phyloP scores from a whole-genome alignment of 2,329 filamentous ascomycete genomes.

The Talaromyces sp. region DNA sequence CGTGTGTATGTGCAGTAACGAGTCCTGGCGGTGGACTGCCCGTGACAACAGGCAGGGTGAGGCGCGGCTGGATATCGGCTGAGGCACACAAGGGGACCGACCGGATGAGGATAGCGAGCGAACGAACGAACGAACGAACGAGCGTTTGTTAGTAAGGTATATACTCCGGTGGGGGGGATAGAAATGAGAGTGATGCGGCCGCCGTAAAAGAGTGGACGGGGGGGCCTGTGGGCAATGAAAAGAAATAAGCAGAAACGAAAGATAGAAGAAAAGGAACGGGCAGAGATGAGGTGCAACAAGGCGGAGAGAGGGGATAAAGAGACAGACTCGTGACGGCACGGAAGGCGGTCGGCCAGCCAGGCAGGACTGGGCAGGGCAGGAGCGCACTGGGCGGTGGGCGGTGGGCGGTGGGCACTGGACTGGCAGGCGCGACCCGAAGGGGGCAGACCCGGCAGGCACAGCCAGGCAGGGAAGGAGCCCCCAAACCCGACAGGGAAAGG shows the following conservation, averaged over 20 bases:
- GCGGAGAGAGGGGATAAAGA: slow-evolving; percentile 16
- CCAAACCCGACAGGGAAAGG: background rate
- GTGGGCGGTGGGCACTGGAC: too few relatives aligned
- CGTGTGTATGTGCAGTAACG: background rate
- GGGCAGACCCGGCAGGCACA: background rate
- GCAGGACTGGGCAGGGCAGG: background rate
- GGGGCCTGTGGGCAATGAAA: slow-evolving; percentile 25
- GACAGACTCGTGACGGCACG: slow-evolving; percentile 5
- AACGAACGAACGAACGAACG: background rate
- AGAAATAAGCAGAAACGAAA: slow-evolving; percentile 22
- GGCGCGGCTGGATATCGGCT: background rate
- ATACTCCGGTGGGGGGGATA: background rate
- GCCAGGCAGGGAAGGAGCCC: background rate
- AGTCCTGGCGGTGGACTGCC: background rate
- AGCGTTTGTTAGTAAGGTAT: background rate
- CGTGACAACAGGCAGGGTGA: background rate
- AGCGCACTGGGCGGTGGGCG: too few relatives aligned
- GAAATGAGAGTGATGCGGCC: slow-evolving; percentile 33
- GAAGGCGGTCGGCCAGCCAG: background rate
- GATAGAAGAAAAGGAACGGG: slow-evolving; percentile 23
- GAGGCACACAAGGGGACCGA: background rate
- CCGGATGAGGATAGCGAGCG: background rate
- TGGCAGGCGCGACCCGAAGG: background rate
- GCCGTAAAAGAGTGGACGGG: slow-evolving; percentile 52
- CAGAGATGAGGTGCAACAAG: slow-evolving; percentile 18